Percentiles rank a stretch among this genome's conserved stretches.
Conservation (phyloP, 768 basidiomycete species). For the Rhizopogon vinicolor region DNA sequence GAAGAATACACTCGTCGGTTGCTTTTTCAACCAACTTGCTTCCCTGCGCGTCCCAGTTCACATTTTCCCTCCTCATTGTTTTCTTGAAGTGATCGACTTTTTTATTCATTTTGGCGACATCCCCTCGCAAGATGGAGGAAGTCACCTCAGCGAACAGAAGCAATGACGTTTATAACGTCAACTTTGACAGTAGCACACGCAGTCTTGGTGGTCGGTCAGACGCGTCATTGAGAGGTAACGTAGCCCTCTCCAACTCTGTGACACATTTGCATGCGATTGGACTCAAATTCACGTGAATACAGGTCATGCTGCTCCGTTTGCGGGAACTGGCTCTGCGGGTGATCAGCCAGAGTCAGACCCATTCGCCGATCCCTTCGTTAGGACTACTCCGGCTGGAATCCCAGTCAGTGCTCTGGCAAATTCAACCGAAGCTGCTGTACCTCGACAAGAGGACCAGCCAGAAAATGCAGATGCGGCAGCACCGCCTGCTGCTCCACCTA, state of each 20-base stretch:
- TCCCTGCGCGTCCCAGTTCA: not conserved
- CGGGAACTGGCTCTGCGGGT: not conserved
- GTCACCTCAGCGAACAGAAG: conserved; percentile 8
- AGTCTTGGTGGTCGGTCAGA: conserved; percentile 12
- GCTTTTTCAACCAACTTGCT: not conserved
- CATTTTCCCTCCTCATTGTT: not conserved
- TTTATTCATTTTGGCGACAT: not conserved
- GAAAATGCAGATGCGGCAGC: not conserved
- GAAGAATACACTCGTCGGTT: not conserved
- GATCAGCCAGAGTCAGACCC: conserved; percentile 6
- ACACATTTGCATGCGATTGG: not conserved
- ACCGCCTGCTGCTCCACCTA: conserved; percentile 3
- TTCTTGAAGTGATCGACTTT: not conserved
- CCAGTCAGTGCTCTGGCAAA: not conserved
- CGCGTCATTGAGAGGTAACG: conserved; percentile 17
- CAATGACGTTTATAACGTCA: conserved; percentile 11
- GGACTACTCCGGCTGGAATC: conserved; percentile 7
- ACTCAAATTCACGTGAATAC: not conserved
- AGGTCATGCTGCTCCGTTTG: conserved; percentile 4
- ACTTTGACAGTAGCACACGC: conserved; percentile 8
- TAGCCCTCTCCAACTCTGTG: conserved; percentile 4
- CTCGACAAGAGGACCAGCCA: not conserved
- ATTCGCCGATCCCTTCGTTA: not conserved
- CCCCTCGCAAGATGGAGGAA: conserved; percentile 21
- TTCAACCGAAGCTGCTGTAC: not conserved